Base-by-base conservation (phyloP, 2,329 filamentous ascomycete genomes). In the Phaeosphaeriaceae sp. region DNA sequence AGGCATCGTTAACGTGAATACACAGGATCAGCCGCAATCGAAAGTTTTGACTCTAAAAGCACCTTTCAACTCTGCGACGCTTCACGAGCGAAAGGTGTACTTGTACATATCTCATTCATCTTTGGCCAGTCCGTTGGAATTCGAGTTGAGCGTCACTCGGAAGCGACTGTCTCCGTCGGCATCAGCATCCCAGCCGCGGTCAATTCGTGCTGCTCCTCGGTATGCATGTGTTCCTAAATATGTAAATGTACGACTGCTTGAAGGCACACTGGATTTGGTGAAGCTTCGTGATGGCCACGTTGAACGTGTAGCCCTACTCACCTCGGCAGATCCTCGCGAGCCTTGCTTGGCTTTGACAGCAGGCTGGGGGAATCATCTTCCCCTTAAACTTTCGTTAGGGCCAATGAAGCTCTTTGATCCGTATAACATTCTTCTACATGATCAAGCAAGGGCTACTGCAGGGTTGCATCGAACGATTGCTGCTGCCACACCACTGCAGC, bases 301-400 rank as follows among this genome's bases (percentile, higher is more conserved):
- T 4, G 67, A 73, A 37, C 66, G 72, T 15, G 46, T 73, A 1
- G 57, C 64, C 6, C 58, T 61, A 20, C 58, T 75, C 30, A 56
- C 40, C 15, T 63, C 64, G 18, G 43, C 55, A 6, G 48, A 63
- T 18, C 44, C 60, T 26, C 53, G 41, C 5, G 60, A 63, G 20
- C 44, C 59, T 20, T 58, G 56, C 37, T 28, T 75, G 13, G 65
- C 64, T n/a, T 39, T 74, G 12, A 60, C 52, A 21, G 69, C 72
- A 12, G 70, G 71, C 20, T 74, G 73, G 73, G 70, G 71, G 20
- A 66, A 55, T 29, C 71, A 73, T 26, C 46, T 71, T 18, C 72
- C 67, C 20, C 56, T 58, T 3, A 63, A 61, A 36, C 58, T 70
- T 16, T 43, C 52, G 9, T 6, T 73, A 7, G 59, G 61, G 4